Base-by-base conservation (phyloP, 768 basidiomycete genomes). In the Boletus huronensis region DNA sequence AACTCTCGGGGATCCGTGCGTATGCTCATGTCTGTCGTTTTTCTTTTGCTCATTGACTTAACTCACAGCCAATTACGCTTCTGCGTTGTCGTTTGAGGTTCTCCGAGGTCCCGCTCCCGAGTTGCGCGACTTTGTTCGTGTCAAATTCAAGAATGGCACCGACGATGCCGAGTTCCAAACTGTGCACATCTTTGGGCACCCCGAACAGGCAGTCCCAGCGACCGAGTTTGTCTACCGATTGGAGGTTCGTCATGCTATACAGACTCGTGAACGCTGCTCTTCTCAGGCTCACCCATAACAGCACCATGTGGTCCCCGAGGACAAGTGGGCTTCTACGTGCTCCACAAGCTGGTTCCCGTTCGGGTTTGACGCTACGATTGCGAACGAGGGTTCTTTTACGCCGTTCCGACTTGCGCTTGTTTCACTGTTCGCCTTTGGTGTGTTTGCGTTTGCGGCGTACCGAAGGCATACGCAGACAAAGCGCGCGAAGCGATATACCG, bases 111-210 rank as follows among this genome's bases (percentile, higher is more conserved):
- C 82, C 48, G 83, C 84, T n/a, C 87, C 87, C 16, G 87, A 89
- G 57, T 74, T 81, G 63, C 84, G 87, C 44, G 87, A 90, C 74
- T 90, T 90, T 76, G 76, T 92, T 59, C 84, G 89, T 57, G 77
- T 90, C 81, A 85, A 81, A 70, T 90, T 90, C 80, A 85, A 82
- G 79, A 92, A 92, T 67, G 88, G 88, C 32, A 89, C 89, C 19
- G 51, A 62, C 21, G 62, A 75, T 40, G 72, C 88, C 23, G 87
- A 90, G 23, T 25, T 25, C 23, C 23, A 25, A 25, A 25, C 23
- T 25, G 23, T 25, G 23, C 23, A 25, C 23, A 25, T 25, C 23
- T 25, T 25, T 25, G 23, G 23, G 23, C 23, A 25, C 23, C 23
- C 23, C 23, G 23, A 25, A 2, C 23, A 2, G 23, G 4, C 23